phyloP scores from a whole-genome alignment of 2,329 filamentous ascomycete species.

The Fusarium brachygibbosum region DNA sequence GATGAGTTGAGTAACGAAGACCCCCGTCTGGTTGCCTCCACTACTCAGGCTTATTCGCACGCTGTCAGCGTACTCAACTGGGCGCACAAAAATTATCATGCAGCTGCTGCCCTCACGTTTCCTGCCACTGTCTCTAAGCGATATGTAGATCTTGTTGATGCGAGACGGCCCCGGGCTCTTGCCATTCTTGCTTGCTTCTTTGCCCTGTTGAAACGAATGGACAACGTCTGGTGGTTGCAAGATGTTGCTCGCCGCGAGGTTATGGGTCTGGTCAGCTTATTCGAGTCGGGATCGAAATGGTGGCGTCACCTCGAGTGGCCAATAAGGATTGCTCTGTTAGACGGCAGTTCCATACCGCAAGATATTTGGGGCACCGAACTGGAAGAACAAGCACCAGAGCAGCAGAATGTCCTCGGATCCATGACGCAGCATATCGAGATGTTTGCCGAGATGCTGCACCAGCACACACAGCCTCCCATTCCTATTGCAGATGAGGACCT shows the following conservation, averaged over 20 bases:
- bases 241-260: constrained; percentile 76
- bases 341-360: constrained; percentile 65
- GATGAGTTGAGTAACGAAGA: constrained; percentile 63
- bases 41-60: constrained; percentile 70
- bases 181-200: constrained; percentile 76
- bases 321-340: constrained; percentile 69
- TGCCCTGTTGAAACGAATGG: constrained; percentile 72
- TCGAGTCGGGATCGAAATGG: constrained; percentile 70
- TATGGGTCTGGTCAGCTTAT: constrained; percentile 71
- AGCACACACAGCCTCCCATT: constrained; percentile 49
- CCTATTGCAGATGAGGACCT: constrained; percentile 52
- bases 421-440: constrained; percentile 59
- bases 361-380: constrained; percentile 70
- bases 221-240: constrained; percentile 77
- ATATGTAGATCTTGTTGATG: constrained; percentile 71
- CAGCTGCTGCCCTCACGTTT: constrained; percentile 71
- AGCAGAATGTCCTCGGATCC: constrained; percentile 53
- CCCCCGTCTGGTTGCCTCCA: constrained; percentile 49
- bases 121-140: constrained; percentile 73
- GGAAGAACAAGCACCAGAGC: constrained; percentile 57
- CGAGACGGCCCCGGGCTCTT: constrained; percentile 71
- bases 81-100: constrained; percentile 72
- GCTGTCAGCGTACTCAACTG: constrained; percentile 76
- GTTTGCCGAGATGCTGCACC: constrained; percentile 55
- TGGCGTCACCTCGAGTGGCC: constrained; percentile 74